Evolutionary conservation across 345 rosid genomes (phyloP).

Genomic region (Lumnitzera littorea): DNA sequence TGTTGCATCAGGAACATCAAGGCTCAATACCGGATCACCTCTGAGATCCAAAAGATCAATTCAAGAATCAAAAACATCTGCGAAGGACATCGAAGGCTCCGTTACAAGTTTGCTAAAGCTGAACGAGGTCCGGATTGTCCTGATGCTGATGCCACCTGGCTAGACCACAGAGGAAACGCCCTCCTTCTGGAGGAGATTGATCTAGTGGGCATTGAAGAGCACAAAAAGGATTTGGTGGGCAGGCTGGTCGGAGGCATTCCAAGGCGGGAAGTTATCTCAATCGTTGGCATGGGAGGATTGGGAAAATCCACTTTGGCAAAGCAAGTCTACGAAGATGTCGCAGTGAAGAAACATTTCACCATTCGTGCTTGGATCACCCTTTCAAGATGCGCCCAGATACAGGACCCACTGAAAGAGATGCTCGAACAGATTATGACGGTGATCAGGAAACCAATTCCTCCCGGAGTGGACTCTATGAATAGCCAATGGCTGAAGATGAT

Average conservation of each 20-base stretch:
- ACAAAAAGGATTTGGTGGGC: constrained; percentile 15
- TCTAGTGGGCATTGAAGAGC: constrained; percentile 29
- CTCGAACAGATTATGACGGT: constrained; percentile 19
- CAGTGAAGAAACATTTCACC: constrained; percentile 16
- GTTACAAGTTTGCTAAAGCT: constrained; percentile 5
- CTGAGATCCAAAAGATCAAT: constrained; percentile 14
- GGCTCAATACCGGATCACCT: constrained; percentile 14
- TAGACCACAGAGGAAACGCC: constrained; percentile 18
- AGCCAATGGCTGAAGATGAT: constrained; percentile 9
- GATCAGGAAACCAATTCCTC: constrained; percentile 16
- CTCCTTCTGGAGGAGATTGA: constrained; percentile 28
- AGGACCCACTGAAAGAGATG: constrained; percentile 17
- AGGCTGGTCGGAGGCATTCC: constrained; percentile 10
- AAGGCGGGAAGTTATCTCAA: constrained; percentile 11
- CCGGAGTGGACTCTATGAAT: constrained; percentile 19
- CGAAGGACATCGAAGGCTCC: constrained; percentile 14
- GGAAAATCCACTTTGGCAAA: constrained; percentile 37
- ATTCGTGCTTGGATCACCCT: constrained; percentile 25
- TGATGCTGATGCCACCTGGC: constrained; percentile 2
- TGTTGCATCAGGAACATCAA: constrained; percentile 20
- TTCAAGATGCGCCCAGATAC: constrained; percentile 15
- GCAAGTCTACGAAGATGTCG: constrained; percentile 23
- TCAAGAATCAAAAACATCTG: constrained; percentile 8
- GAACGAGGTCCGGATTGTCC: constrained; percentile 6
- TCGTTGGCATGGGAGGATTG: constrained; percentile 38